phyloP scores from a whole-genome alignment of 345 rosid genomes.

The Hibiscus trionum region DNA sequence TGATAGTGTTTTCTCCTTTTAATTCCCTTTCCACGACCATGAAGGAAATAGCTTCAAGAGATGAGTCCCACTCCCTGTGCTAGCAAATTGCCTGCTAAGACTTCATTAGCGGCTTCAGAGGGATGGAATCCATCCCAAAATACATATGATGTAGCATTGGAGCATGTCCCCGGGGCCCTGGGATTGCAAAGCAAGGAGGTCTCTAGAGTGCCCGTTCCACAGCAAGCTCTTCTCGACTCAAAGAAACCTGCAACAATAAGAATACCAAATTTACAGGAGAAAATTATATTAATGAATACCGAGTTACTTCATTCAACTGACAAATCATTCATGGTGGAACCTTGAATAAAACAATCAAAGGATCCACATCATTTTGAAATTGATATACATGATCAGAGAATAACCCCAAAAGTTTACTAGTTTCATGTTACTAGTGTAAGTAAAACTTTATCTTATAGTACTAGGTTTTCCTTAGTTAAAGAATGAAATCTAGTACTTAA shows the following conservation, averaged over 20 bases:
- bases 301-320: neutral
- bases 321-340: neutral
- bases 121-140: slow-evolving; percentile 99
- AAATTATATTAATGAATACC: slow-evolving; percentile 1
- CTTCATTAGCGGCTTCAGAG: slow-evolving; percentile 71
- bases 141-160: slow-evolving; percentile 71
- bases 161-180: slow-evolving; percentile 57
- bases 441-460: neutral
- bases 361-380: neutral
- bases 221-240: slow-evolving; percentile 81
- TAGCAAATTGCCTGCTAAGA: slow-evolving; percentile 53
- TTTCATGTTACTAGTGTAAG: neutral
- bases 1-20: neutral
- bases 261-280: neutral
- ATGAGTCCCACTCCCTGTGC: slow-evolving; percentile 66
- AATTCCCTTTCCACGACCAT: neutral
- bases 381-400: neutral
- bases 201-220: slow-evolving; percentile 80
- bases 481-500: neutral
- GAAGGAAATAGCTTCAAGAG: slow-evolving; percentile 32
- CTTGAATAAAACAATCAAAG: neutral
- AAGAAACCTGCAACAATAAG: slow-evolving; percentile 50
- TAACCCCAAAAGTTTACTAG: neutral
- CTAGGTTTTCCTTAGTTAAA: neutral
- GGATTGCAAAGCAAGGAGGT: slow-evolving; percentile 79